Base-by-base conservation (phyloP, 441 rosid genomes). In the Croton setiger region DNA sequence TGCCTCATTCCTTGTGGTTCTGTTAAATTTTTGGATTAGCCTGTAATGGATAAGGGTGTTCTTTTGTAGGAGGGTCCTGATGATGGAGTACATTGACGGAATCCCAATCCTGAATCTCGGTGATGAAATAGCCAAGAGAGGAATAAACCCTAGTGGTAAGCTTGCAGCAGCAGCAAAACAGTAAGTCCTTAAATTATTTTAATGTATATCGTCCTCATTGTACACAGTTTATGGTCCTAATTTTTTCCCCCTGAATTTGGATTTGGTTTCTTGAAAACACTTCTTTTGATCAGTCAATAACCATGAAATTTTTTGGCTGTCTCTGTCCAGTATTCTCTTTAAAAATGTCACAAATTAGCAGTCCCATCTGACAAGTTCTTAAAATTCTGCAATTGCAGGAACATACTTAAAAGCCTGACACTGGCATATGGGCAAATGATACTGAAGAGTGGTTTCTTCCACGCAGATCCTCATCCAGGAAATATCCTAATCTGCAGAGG, bases 381-480 rank as follows among this genome's bases (percentile, higher is more conserved):
- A 33, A 52, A 57, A 31, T 55, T 71, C 60, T 74, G 63, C 61
- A 44, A 31, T 39, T 78, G 74, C 91, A 94, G 94, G 87, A 91
- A 83, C 71, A 90, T 94, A 80, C 90, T 92, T 13, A 76, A 81
- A 75, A 90, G 89, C 77, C 79, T 94, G 81, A 87, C 96, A 52
- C 79, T 75, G 63, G 94, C 99, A 7, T 94, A 94, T 74, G 97
- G 99, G 62, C 94, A 94, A 79, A 92, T 94, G 98, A 92, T 94
- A 78, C 81, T 94, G 81, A 92, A 87, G 86, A 91, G 96, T 67
- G 98, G 97, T 70, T 90, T 84, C 87, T 92, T 92, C 85, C 99
- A 90, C 64, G 97, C 97, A n/a, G 98, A 94, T 87, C 97, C 98
- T 48, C 98, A 94, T 79, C 99, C 98, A 2, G 99, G 98, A 75